Evolutionary conservation across 805 yeast genomes (phyloP).

Genomic region (Debaryomyces hansenii): DNA sequence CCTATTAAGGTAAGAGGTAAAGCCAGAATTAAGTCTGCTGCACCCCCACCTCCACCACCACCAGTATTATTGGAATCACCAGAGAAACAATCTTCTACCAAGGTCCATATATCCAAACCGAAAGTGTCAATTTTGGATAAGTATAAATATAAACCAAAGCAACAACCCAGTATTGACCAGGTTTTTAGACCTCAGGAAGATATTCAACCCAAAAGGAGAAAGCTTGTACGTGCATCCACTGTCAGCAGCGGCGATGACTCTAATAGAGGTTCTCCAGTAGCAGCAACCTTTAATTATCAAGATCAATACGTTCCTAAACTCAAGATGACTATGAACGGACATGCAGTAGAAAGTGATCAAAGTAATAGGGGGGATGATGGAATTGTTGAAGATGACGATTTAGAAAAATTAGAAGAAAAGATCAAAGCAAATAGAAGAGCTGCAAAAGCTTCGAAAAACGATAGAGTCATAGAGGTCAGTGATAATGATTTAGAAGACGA

Average conservation of each 20-base stretch:
- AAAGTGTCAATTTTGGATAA: slow-evolving; percentile 44
- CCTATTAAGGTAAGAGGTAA: slow-evolving; percentile 36
- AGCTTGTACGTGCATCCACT: slow-evolving; percentile 35
- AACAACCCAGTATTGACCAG: slow-evolving; percentile 31
- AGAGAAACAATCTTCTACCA: slow-evolving; percentile 24
- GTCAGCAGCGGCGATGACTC: slow-evolving; percentile 12
- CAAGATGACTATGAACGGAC: slow-evolving; percentile 7
- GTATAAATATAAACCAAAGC: slow-evolving; percentile 32
- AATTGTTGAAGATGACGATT: slow-evolving; percentile 29
- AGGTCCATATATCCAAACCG: slow-evolving; percentile 40
- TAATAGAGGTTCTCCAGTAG: slow-evolving; percentile 3
- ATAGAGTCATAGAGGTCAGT: slow-evolving; percentile 36
- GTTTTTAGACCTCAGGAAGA: slow-evolving; percentile 9
- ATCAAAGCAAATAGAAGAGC: slow-evolving; percentile 32
- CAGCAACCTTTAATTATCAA: slow-evolving; percentile 8
- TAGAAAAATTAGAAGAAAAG: slow-evolving; percentile 40
- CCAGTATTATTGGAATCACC: slow-evolving; percentile 7
- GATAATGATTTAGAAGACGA: slow-evolving; percentile 44
- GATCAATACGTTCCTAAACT: slow-evolving; percentile 8
- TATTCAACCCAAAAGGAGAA: slow-evolving; percentile 27
- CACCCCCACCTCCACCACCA: slow-evolving; percentile 17
- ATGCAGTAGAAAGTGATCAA: slow-evolving; percentile 17
- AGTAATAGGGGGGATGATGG: slow-evolving; percentile 11
- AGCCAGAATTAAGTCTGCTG: slow-evolving; percentile 25
- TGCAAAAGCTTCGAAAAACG: slow-evolving; percentile 13